phyloP scores from a whole-genome alignment of 169 alveolate species.

The Plasmodium cynomolgi region DNA sequence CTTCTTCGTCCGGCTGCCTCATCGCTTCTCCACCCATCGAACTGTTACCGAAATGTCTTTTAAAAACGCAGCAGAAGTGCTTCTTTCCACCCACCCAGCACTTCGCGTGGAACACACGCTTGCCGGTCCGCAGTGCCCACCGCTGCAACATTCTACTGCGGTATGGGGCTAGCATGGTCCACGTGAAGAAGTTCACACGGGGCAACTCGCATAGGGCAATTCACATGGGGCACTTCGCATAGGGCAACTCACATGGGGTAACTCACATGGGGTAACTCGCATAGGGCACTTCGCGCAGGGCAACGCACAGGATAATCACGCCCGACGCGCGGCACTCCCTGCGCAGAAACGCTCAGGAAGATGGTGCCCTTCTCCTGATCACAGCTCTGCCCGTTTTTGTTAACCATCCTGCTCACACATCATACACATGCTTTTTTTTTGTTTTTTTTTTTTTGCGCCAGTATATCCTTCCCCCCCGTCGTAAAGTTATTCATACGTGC shows the following conservation, averaged over 20 bases:
- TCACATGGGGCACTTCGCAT: not conserved
- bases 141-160: not conserved
- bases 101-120: not conserved
- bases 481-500: not conserved
- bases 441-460: not conserved
- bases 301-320: not conserved
- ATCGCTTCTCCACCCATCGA: not conserved
- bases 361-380: not conserved
- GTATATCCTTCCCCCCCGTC: not conserved
- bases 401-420: not conserved
- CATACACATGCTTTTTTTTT: not conserved
- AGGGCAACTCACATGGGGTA: not conserved
- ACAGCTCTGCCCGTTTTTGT: not conserved
- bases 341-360: not conserved
- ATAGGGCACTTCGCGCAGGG: not conserved
- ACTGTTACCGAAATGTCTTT: not conserved
- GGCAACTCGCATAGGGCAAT: not conserved
- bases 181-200: not conserved
- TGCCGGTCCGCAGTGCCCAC: not conserved
- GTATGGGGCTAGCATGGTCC: conserved; percentile 12
- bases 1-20: not conserved
- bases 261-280: not conserved
- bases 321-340: not conserved
- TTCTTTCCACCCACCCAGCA: not conserved
- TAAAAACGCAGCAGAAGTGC: not conserved